Evolutionary conservation across 1,284 basidiomycete species (phyloP), one percentile per base, ranked within the genome.

Genomic region (Ceratobasidium sp.): DNA sequence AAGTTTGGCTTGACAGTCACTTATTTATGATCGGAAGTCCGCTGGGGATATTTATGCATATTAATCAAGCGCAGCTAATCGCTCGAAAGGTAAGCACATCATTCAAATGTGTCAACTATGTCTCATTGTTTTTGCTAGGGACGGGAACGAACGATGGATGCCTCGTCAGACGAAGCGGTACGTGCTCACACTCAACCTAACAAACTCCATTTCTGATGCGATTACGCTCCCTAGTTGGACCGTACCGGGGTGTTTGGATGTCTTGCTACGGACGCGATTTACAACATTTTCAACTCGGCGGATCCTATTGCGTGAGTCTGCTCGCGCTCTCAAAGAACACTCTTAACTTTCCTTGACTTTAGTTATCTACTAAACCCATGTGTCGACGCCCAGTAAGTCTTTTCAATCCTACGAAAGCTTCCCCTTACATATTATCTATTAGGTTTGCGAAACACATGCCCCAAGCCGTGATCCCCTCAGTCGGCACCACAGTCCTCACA

Each of bases 11-110:
- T 81, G 80, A 84, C 3, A 84, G 83, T 74, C 84, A 83, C 75
- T 81, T 87, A 22, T 88, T 87, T 79, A 81, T 86, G 8, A 81
- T 84, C 17, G 88, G 88, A 5, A 86, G 85, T 67, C 88, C 88
- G 0, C 80, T 88, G 0, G 84, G 86, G 0, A 81, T 89, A 33
- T 87, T 88, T 78, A 80, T 87, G 14, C 86, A 87, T 75, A 80
- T 89, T 6, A 84, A 87, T 67, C 85, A 86, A 53, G 83, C 85
- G 0, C 87, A 87, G 76, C 78, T 88, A 19, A 86, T 88, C 76
- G 86, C 88, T 0, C 81, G 87, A 19, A 84, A 84, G 77, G 81
- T 81, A 29, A 15, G 71, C 59, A 11, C 11, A 4, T 36, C 14
- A n/a, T n/a, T 48, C 1, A 29, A 22, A 0, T 44, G 8, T 62